Conservation (phyloP, 176 grass and related monocot genomes). For the Eragrostis curvula region DNA sequence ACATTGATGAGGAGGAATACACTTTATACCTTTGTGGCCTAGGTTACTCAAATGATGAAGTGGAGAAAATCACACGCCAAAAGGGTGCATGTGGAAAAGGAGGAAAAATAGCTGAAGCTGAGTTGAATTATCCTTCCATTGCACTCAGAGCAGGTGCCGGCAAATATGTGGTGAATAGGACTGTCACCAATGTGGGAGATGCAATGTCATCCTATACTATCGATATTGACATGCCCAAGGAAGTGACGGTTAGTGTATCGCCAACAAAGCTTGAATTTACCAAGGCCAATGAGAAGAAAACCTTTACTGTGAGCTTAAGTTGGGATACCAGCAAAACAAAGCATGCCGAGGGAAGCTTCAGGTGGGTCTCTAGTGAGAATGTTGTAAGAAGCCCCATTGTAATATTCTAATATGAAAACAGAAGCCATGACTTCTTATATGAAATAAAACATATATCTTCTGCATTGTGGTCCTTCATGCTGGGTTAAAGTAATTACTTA, state of each 20-base stretch:
- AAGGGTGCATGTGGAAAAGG: conserved; percentile 17
- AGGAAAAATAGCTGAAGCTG: conserved; percentile 25
- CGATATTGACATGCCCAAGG: conserved; percentile 33
- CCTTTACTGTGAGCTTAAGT: conserved; percentile 40
- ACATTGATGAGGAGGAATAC: conserved; percentile 41
- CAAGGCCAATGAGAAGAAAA: conserved; percentile 34
- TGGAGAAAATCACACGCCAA: conserved; percentile 30
- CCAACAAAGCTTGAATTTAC: conserved; percentile 51
- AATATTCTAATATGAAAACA: conserved; percentile 27
- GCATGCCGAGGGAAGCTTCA: conserved; percentile 41
- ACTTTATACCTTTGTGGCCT: conserved; percentile 32
- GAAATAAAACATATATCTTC: background rate
- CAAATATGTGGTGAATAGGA: conserved; percentile 36
- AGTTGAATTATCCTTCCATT: conserved; percentile 58
- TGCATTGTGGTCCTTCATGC: background rate
- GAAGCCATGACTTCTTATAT: background rate
- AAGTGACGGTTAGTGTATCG: conserved; percentile 21
- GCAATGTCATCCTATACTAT: conserved; percentile 29
- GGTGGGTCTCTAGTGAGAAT: conserved; percentile 36
- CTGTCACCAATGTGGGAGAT: conserved; percentile 44
- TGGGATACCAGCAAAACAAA: conserved; percentile 21
- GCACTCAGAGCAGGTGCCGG: background rate
- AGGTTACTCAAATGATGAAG: conserved; percentile 32
- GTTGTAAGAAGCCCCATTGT: conserved; percentile 54
- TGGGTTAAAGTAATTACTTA: background rate